phyloP scores from a whole-genome alignment of 768 basidiomycete genomes.

The Tephrocybe sp. region DNA sequence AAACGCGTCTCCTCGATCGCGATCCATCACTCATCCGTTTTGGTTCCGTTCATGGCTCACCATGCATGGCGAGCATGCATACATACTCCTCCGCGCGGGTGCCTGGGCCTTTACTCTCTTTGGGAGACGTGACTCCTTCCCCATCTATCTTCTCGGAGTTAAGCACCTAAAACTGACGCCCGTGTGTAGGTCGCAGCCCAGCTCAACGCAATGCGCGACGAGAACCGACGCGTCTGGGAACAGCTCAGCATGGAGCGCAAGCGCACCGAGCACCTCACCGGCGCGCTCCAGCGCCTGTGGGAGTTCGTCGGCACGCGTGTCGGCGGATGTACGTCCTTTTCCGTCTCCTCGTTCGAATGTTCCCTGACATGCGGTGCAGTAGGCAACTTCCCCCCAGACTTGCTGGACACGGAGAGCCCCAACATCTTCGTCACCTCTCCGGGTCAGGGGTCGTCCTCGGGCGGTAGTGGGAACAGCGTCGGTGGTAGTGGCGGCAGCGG shows the following conservation, averaged over 20 bases:
- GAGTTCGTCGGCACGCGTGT: conserved; percentile 60
- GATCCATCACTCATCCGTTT: no score
- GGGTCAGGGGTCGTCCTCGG: conserved; percentile 23
- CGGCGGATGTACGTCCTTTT: conserved; percentile 44
- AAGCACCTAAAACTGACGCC: no score
- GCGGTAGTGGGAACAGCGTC: neutral
- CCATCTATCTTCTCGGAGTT: no score
- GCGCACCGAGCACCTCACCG: conserved; percentile 61
- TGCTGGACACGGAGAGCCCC: conserved; percentile 56
- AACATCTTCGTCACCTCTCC: conserved; percentile 77
- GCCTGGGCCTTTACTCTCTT: no score
- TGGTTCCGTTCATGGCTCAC: no score
- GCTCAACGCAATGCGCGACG: conserved; percentile 68
- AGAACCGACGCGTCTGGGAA: conserved; percentile 65
- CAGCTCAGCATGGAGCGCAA: conserved; percentile 53
- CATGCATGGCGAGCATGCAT: no score
- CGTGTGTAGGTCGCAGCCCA: conserved; percentile 54
- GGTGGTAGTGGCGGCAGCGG: no score
- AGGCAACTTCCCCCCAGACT: conserved; percentile 48
- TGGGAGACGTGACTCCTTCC: no score
- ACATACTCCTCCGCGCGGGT: no score
- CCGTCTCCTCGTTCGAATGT: neutral
- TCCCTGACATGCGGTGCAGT: conserved; percentile 27
- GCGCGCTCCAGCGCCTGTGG: conserved; percentile 60
- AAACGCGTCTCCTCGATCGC: no score